Percentiles rank a stretch among this genome's conserved stretches.
Conservation (phyloP, 2,329 filamentous ascomycete species). For the Zymoseptoria crescenta region DNA sequence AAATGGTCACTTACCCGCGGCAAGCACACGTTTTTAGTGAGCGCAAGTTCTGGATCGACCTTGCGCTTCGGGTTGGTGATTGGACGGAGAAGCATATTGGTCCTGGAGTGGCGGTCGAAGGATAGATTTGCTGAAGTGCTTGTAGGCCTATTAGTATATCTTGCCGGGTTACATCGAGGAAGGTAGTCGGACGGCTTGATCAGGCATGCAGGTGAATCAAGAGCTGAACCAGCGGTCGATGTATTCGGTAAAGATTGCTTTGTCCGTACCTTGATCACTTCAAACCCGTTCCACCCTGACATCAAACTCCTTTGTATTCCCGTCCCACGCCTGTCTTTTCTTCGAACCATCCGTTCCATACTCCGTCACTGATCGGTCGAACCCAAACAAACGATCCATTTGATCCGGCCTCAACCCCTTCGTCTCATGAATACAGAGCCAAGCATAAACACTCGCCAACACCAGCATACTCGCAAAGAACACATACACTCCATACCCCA, state of each 20-base stretch:
- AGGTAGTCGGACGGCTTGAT: no score
- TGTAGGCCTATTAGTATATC: background rate
- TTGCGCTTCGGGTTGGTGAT: slow-evolving; percentile 7
- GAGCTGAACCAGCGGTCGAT: no score
- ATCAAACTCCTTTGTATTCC: background rate
- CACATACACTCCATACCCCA: slow-evolving; percentile 35
- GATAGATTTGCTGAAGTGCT: background rate
- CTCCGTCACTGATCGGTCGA: slow-evolving; percentile 4
- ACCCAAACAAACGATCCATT: slow-evolving; percentile 33
- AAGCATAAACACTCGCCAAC: slow-evolving; percentile 32
- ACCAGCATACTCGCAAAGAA: slow-evolving; percentile 35
- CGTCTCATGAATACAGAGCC: slow-evolving; percentile 35
- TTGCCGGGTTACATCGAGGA: background rate
- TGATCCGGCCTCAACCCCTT: slow-evolving; percentile 33
- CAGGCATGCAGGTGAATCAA: no score
- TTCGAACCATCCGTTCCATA: background rate
- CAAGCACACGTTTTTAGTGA: slow-evolving; percentile 28
- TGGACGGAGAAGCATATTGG: slow-evolving; percentile 17
- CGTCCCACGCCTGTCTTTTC: background rate
- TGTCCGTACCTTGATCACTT: no score
- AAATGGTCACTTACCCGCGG: slow-evolving; percentile 32
- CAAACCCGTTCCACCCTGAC: background rate
- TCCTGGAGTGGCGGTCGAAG: background rate
- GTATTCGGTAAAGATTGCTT: no score
- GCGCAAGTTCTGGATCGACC: slow-evolving; percentile 19